Percentiles rank a stretch among this genome's conserved stretches.
These are phyloP conservation scores for Colletotrichum eleusines DNA, from an alignment of 2,329 filamentous ascomycete genomes.

Conservation along the genomic window DNA sequence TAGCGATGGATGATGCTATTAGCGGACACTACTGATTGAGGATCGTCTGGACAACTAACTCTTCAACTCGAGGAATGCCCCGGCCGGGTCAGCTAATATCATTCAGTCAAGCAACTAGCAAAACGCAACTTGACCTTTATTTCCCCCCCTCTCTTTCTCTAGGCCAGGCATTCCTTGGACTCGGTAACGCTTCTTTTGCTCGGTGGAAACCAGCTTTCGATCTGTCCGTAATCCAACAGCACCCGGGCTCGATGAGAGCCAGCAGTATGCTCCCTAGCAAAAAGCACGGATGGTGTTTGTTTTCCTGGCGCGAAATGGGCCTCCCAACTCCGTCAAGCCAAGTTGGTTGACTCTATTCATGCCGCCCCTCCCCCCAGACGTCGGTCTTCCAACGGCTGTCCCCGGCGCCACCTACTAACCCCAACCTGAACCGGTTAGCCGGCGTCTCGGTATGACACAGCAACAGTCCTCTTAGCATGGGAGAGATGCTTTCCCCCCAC, in stretches of 20 bases:
- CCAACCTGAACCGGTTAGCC: constrained; percentile 18
- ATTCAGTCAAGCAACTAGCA: background rate
- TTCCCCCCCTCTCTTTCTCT: too few relatives aligned
- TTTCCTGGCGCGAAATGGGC: background rate
- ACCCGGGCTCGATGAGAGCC: background rate
- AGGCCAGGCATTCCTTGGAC: background rate
- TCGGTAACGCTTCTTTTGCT: background rate
- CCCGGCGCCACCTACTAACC: constrained; percentile 3
- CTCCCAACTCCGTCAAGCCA: constrained; percentile 1
- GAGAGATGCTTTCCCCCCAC: background rate
- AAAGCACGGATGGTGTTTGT: constrained; percentile 31
- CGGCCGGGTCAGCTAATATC: background rate
- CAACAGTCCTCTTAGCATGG: background rate
- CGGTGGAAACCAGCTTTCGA: background rate
- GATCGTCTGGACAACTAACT: background rate
- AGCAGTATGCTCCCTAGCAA: too few relatives aligned
- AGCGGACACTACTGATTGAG: constrained; percentile 8
- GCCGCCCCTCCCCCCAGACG: background rate
- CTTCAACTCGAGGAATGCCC: background rate
- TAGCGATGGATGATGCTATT: constrained; percentile 11
- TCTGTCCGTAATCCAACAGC: background rate
- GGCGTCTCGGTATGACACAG: constrained; percentile 28
- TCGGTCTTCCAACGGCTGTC: constrained; percentile 9
- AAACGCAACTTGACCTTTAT: background rate
- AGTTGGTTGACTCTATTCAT: constrained; percentile 14